Percentiles rank a stretch among this genome's conserved stretches.
These are phyloP conservation scores for Raffaelea albimanens DNA, from an alignment of 2,329 filamentous ascomycete species.

Conservation along the genomic window DNA sequence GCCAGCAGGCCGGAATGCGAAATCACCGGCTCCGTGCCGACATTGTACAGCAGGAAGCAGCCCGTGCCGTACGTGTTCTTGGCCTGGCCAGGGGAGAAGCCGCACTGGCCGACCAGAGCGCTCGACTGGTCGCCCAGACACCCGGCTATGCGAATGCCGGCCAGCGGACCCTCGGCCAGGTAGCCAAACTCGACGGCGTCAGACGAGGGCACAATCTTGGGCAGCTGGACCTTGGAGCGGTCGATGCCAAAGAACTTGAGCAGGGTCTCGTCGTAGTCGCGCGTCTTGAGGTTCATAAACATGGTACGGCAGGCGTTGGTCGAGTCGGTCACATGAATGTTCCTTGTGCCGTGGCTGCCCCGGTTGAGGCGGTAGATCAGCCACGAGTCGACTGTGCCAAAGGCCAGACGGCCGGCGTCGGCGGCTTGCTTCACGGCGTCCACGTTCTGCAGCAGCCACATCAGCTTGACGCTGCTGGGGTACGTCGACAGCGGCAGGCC, in stretches of 20 bases:
- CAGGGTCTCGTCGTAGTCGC: slow-evolving; percentile 69
- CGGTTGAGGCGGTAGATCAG: slow-evolving; percentile 78
- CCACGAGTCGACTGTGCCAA: slow-evolving; percentile 86
- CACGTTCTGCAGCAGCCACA: slow-evolving; percentile 71
- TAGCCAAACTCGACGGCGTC: slow-evolving; percentile 63
- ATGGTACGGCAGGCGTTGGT: slow-evolving; percentile 87
- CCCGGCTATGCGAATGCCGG: slow-evolving; percentile 67
- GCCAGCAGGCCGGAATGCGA: slow-evolving; percentile 74
- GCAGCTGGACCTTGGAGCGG: slow-evolving; percentile 58
- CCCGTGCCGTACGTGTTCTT: slow-evolving; percentile 92
- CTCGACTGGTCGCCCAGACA: slow-evolving; percentile 82
- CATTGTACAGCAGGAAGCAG: slow-evolving; percentile 83
- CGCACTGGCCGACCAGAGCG: slow-evolving; percentile 76
- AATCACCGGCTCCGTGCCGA: slow-evolving; percentile 75
- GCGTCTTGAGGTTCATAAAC: slow-evolving; percentile 82
- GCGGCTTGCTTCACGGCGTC: slow-evolving; percentile 64
- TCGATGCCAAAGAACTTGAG: slow-evolving; percentile 71
- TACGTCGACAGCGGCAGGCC: slow-evolving; percentile 83
- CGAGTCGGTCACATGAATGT: slow-evolving; percentile 70
- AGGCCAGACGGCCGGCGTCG: slow-evolving; percentile 64
- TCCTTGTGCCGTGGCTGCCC: slow-evolving; percentile 42
- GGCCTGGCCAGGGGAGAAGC: slow-evolving; percentile 70
- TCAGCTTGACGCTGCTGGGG: slow-evolving; percentile 74
- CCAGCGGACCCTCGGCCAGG: slow-evolving; percentile 54
- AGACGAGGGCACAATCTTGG: slow-evolving; percentile 77